These are phyloP conservation scores for Aspergillus transmontanensis DNA, from an alignment of 2,329 filamentous ascomycete genomes.

Conservation along the genomic window DNA sequence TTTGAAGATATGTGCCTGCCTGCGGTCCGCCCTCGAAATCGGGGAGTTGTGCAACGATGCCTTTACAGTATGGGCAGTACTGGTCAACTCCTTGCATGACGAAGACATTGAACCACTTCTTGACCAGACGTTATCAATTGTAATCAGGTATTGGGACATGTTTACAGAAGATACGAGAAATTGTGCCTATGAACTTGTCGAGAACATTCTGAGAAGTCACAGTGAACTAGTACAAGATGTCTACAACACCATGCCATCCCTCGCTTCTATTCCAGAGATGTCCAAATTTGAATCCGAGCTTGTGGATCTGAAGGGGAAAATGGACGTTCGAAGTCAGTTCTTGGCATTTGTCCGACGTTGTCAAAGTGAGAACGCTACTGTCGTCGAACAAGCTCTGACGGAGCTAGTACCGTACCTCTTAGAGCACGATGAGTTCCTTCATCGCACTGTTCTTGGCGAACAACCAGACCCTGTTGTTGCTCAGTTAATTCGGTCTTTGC, in stretches of 20 bases:
- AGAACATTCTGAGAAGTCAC: conserved; percentile 66
- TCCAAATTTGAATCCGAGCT: conserved; percentile 69
- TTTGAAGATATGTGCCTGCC: conserved; percentile 79
- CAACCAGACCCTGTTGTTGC: conserved; percentile 77
- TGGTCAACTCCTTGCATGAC: conserved; percentile 73
- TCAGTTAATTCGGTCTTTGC: conserved; percentile 71
- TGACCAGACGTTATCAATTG: conserved; percentile 86
- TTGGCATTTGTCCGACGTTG: conserved; percentile 73
- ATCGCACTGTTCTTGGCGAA: conserved; percentile 78
- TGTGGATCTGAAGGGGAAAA: conserved; percentile 62
- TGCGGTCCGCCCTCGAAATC: conserved; percentile 79
- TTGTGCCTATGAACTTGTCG: conserved; percentile 65
- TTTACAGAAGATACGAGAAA: conserved; percentile 65
- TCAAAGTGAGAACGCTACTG: conserved; percentile 79
- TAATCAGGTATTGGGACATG: conserved; percentile 75
- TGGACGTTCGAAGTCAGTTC: conserved; percentile 68
- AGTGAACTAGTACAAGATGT: conserved; percentile 63
- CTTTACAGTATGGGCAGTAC: conserved; percentile 80
- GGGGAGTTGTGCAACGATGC: conserved; percentile 74
- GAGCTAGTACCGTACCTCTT: conserved; percentile 77
- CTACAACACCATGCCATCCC: conserved; percentile 75
- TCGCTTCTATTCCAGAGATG: conserved; percentile 71
- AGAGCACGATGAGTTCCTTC: conserved; percentile 73
- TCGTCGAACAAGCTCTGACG: conserved; percentile 77
- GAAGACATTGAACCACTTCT: conserved; percentile 79